A percentile compares a stretch with the other conserved stretches of the same genome.
Evolutionary conservation across 2,329 filamentous ascomycete genomes (phyloP).

Genomic region (Sporothrix dimorphospora): DNA sequence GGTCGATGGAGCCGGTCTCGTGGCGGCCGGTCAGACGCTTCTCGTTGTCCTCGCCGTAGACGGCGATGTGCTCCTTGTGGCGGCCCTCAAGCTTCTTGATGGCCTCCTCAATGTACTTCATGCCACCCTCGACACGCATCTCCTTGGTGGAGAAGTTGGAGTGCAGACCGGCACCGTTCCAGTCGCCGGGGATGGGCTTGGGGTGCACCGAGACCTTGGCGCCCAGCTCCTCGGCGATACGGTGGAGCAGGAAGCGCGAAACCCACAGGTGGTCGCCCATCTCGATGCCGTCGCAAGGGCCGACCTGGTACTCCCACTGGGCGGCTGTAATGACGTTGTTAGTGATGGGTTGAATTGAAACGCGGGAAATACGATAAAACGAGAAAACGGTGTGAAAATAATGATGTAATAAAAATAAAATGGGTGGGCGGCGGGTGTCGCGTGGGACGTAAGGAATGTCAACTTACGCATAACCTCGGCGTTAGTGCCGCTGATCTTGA

Average conservation of each 20-base stretch:
- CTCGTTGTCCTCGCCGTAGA: slow-evolving; percentile 95
- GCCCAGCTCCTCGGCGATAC: slow-evolving; percentile 91
- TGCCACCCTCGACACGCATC: slow-evolving; percentile 89
- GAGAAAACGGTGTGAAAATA: neutral
- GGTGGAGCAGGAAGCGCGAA: slow-evolving; percentile 77
- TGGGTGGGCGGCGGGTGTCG: slow-evolving; percentile 45
- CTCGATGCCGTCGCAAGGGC: slow-evolving; percentile 35
- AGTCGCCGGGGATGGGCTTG: slow-evolving; percentile 92
- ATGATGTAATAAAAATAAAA: neutral
- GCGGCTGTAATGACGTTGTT: slow-evolving; percentile 28
- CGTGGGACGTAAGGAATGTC: slow-evolving; percentile 1
- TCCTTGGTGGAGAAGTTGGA: slow-evolving; percentile 88
- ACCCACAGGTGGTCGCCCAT: slow-evolving; percentile 97
- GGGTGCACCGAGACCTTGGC: slow-evolving; percentile 93
- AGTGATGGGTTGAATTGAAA: neutral
- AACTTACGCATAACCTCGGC: slow-evolving; percentile 81
- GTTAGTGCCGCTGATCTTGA: slow-evolving; percentile 98
- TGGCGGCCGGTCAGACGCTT: slow-evolving; percentile 88
- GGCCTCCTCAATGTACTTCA: slow-evolving; percentile 88
- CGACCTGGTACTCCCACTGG: slow-evolving; percentile 38
- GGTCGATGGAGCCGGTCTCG: slow-evolving; percentile 92
- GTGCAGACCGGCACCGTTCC: slow-evolving; percentile 80
- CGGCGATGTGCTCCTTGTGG: slow-evolving; percentile 81
- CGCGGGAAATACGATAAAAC: neutral
- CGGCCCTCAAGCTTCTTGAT: slow-evolving; percentile 82